Percentiles rank a stretch among this genome's conserved stretches.
phyloP scores from a whole-genome alignment of 768 basidiomycete genomes.

The Phlebiopsis gigantea region DNA sequence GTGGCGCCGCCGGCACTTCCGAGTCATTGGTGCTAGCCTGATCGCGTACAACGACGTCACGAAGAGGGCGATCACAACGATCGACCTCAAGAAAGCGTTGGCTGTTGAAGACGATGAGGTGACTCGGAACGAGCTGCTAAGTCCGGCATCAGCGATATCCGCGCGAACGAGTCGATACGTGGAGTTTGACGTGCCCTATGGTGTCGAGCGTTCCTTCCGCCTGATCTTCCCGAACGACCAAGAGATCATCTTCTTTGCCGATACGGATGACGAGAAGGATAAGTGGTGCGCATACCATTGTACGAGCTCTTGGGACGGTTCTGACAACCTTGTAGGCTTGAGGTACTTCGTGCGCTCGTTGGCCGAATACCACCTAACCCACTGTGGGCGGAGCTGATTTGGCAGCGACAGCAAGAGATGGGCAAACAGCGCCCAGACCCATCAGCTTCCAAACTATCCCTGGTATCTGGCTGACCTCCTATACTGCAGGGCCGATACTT shows the following conservation, averaged over 20 bases:
- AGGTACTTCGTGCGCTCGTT: conserved; percentile 77
- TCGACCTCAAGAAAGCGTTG: conserved; percentile 81
- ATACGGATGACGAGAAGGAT: conserved; percentile 81
- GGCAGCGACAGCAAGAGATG: conserved; percentile 68
- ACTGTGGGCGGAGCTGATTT: conserved; percentile 87
- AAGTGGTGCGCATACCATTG: conserved; percentile 57
- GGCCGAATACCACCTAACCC: conserved; percentile 90
- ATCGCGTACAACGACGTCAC: conserved; percentile 93
- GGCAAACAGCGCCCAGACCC: conserved; percentile 13
- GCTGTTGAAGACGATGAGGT: conserved; percentile 75
- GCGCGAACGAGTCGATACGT: conserved; percentile 39
- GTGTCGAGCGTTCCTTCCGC: conserved; percentile 81
- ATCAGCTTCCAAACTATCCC: not conserved
- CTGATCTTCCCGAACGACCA: conserved; percentile 73
- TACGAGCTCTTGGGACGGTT: not conserved
- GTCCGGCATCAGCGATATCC: conserved; percentile 35
- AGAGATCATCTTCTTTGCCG: conserved; percentile 87
- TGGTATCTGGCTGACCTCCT: not conserved
- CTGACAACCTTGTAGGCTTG: conserved; percentile 53
- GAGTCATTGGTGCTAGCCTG: conserved; percentile 80
- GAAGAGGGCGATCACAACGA: conserved; percentile 84
- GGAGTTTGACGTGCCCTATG: conserved; percentile 59
- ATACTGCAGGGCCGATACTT: not conserved
- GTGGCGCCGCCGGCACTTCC: conserved; percentile 77
- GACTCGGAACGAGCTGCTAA: conserved; percentile 38